Base-by-base conservation (phyloP, 2,329 filamentous ascomycete genomes). In the Colletotrichum somersetense region DNA sequence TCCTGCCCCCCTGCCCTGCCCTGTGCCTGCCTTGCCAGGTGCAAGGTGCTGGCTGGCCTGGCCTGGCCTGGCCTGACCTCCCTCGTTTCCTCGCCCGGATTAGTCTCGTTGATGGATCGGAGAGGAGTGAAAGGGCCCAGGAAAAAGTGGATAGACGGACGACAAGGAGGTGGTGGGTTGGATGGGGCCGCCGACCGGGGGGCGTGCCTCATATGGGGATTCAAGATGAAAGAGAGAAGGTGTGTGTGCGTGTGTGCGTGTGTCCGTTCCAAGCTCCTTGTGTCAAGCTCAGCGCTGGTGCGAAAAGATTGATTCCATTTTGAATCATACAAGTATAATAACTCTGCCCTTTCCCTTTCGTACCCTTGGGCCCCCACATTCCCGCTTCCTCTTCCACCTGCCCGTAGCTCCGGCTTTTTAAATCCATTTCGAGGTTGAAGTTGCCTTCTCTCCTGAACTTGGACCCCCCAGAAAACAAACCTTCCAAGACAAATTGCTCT, bases 321-420 rank as follows among this genome's bases (percentile, higher is more conserved):
- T 46, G 69, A 72, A 58, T 69, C 66, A 69, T 69, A 72, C 68
- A 72, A 69, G 63, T 69, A 72, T 72, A 72, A 69, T 69, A 64
- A 66, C 57, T 62, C 40, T 52, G 55, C 69, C 66, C 61, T 61
- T 62, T 62, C 70, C 42, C 48, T 42, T 73, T 62, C 56, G 38
- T 23, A 50, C 62, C 35, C 59, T 20, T 56, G 56, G 55, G n/a
- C 35, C 55, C 55, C 55, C 55, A 57, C 55, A 57, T 57, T n/a
- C 33, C 55, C 55, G 66, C 65, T 69, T 63, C 68, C 58, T 42
- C 58, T 71, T 62, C 57, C 71, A 66, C 62, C 50, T 53, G 48
- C 62, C 67, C 55, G 66, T 71, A 70, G 66, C 71, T 73, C 71
- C 71, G 67, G 66, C 71, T 66, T 57, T 73, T 64, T 12, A 40